Evolutionary conservation across 257 asterid genomes (phyloP), one percentile per base, ranked within the genome.

Genomic region (Rubia yunnanensis): DNA sequence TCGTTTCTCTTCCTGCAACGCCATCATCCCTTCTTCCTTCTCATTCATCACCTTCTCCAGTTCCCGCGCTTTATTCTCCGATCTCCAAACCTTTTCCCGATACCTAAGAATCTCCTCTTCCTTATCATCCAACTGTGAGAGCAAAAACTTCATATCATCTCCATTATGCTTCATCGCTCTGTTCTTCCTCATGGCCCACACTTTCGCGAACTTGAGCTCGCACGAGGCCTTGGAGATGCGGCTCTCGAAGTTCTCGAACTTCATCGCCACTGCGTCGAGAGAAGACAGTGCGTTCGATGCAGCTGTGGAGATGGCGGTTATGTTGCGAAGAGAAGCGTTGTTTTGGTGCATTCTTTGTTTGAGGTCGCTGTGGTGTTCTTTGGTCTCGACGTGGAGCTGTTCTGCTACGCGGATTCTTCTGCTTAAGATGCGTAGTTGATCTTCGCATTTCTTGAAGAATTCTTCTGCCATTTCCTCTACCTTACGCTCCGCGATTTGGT

Each of bases 341-440:
- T 76, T 62, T 31, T 15, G 74, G 6, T 63, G 65, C 7, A 58
- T 31, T 48, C 67, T 54, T n/a, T 64, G 71, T 65, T 77, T 80
- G 24, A 85, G 77, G 8, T 79, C 88, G 75, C 72, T 81, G 38
- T 81, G 83, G 38, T 78, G 77, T 64, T 77, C 97, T 50, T 79
- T 84, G 78, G 72, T 76, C 80, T 92, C 98, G 1, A 77, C 76
- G 35, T 92, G 98, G 46, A 89, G 71, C 71, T 92, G 97, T 68
- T 92, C 98, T 2, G 97, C 94, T 0, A 92, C 95, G 6, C 83
- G 76, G 61, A 92, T 92, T 60, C 98, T 84, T 11, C 91, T 68
- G 76, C 97, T 89, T 23, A 92, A 74, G 58, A 92, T 85, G 32
- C 87, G 73, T 64, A 79, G 78, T 28, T 88, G 81, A 71, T 86